Evolutionary conservation across 306 rosid species (phyloP), one percentile per base, ranked within the genome.

Genomic region (Cercis canadensis): DNA sequence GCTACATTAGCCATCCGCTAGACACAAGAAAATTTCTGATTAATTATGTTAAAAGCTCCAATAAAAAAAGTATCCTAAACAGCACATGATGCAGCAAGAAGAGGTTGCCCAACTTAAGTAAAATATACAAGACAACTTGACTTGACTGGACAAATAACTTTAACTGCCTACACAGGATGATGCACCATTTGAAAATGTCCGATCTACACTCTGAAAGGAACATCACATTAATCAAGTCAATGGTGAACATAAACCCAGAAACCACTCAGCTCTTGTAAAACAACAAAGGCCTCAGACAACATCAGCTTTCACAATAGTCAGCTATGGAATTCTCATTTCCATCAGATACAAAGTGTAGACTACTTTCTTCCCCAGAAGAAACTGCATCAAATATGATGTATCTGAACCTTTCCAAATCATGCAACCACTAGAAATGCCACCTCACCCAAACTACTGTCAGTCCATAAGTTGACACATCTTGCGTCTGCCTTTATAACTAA

Each of bases 321-420:
- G 67, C 72, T 40, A 24, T 57, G 50, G 47, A 62, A 76, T 79
- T 72, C 73, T 52, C 64, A 62, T 72, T 62, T 73, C 79, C 70
- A 80, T 33, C 64, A 43, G n/a, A n/a, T n/a, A n/a, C n/a, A n/a
- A n/a, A n/a, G n/a, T n/a, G 73, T 32, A 57, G 10, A 44, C n/a
- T 55, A 52, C 58, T 57, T 62, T 36, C n/a, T n/a, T n/a, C 17
- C 50, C 45, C 81, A 50, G 78, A 60, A 55, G 40, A 39, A 81
- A 68, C 75, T 21, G 78, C 70, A 61, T 59, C 62, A 70, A 11
- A 11, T 51, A 15, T 46, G 55, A 65, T 61, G 70, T 40, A 67
- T 64, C 64, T 74, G n/a, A 68, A 72, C 57, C 67, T 65, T 70
- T 75, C 65, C 81, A 58, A 57, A 57, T 33, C 32, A 64, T 49